Evolutionary conservation across 2,329 filamentous ascomycete species (phyloP).

Genomic region (Hypoxylon sp.): DNA sequence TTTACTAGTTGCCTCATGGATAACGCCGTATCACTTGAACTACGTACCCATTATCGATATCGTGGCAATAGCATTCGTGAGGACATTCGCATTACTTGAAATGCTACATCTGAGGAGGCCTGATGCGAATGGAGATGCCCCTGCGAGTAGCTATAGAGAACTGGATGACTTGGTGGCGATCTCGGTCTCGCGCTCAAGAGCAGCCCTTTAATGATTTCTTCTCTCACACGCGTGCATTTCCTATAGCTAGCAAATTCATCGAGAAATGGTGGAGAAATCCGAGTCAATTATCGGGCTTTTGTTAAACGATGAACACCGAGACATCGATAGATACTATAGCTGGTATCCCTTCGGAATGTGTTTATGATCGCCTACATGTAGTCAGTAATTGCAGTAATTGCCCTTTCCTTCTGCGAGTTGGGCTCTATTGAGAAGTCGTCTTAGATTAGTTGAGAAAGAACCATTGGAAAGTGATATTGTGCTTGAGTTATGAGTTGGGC

Average conservation of each 20-base stretch:
- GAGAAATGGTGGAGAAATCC: not conserved
- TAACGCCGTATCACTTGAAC: not conserved
- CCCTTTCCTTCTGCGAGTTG: not conserved
- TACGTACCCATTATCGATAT: not conserved
- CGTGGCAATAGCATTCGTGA: too few relatives aligned
- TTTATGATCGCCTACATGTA: not conserved
- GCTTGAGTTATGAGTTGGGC: too few relatives aligned
- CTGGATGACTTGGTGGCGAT: not conserved
- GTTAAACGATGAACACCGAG: not conserved
- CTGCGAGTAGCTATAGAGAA: not conserved
- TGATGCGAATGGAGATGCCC: not conserved
- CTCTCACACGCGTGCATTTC: too few relatives aligned
- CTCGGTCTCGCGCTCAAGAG: too few relatives aligned
- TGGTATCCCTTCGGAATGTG: slow-evolving; percentile 4
- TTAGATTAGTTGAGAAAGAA: too few relatives aligned
- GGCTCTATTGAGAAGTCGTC: not conserved
- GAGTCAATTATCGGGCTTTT: not conserved
- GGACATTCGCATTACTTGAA: too few relatives aligned
- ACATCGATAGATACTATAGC: not conserved
- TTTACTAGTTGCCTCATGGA: not conserved
- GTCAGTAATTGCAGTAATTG: too few relatives aligned
- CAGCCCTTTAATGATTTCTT: too few relatives aligned
- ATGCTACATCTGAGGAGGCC: too few relatives aligned
- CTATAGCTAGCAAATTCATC: too few relatives aligned
- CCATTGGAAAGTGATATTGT: too few relatives aligned